Evolutionary conservation across 306 rosid genomes (phyloP).

Genomic region (Pterocarpus macrocarpus): DNA sequence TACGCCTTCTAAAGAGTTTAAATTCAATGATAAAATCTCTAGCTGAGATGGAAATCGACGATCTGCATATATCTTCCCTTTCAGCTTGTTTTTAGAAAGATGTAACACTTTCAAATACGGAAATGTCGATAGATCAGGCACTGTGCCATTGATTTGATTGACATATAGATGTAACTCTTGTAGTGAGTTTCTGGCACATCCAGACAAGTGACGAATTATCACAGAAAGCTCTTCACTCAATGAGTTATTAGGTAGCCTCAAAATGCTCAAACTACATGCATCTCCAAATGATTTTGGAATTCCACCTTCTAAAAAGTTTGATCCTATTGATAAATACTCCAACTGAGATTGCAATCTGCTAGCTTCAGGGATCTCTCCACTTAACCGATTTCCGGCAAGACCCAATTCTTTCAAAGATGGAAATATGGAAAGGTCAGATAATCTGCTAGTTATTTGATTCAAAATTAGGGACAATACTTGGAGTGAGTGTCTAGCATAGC

Average conservation of each 20-base stretch:
- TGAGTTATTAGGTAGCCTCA: not conserved
- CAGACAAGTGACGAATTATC: slow-evolving; percentile 29
- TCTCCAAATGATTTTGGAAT: not conserved
- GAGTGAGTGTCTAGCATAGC: slow-evolving; percentile 38
- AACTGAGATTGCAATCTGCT: not conserved
- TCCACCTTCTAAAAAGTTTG: slow-evolving; percentile 35
- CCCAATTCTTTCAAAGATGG: not conserved
- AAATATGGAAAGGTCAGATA: slow-evolving; percentile 21
- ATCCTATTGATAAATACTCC: not conserved
- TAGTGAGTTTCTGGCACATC: slow-evolving; percentile 28
- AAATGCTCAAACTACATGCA: not conserved
- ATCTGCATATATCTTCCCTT: not conserved
- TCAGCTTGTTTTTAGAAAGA: not conserved
- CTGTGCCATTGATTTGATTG: slow-evolving; percentile 22
- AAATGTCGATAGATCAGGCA: slow-evolving; percentile 1
- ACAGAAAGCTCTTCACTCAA: not conserved
- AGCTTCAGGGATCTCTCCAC: slow-evolving; percentile 15
- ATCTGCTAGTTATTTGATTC: slow-evolving; percentile 35
- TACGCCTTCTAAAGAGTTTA: slow-evolving; percentile 35
- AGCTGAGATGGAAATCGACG: not conserved
- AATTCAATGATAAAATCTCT: accelerated
- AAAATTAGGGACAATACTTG: not conserved
- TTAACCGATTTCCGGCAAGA: not conserved
- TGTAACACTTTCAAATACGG: not conserved
- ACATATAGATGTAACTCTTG: not conserved